Evolutionary conservation across 768 basidiomycete genomes (phyloP).

Genomic region (Dentipellis sp.): DNA sequence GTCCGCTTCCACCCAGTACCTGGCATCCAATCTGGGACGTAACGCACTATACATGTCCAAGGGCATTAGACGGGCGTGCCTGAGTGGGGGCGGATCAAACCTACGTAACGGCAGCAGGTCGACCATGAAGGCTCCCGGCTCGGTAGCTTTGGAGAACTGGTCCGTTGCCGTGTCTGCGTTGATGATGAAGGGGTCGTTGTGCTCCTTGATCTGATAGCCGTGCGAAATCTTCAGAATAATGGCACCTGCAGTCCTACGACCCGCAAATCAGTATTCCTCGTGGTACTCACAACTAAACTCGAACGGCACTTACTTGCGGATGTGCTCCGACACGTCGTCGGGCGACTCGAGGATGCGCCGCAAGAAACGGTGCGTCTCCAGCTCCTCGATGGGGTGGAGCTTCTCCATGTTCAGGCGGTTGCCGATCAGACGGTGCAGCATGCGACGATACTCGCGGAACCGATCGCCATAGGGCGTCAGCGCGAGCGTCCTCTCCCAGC

Average conservation of each 20-base stretch:
- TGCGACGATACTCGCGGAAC: background rate
- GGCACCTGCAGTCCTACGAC: conserved; percentile 2
- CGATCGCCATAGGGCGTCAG: background rate
- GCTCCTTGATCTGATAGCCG: conserved; percentile 9
- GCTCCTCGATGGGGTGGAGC: conserved; percentile 9
- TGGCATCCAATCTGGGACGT: background rate
- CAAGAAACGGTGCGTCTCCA: conserved; percentile 7
- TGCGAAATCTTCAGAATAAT: conserved; percentile 16
- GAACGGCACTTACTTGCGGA: background rate
- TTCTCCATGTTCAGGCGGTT: conserved; percentile 6
- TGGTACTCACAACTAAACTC: background rate
- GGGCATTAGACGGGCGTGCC: no score
- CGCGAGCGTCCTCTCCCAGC: background rate
- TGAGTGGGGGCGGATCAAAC: background rate
- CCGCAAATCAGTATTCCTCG: background rate
- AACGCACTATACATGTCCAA: background rate
- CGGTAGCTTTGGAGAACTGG: conserved; percentile 10
- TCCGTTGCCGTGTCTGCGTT: conserved; percentile 10
- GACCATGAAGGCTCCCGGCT: conserved; percentile 6
- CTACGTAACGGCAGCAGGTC: conserved; percentile 12
- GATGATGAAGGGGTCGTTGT: conserved; percentile 10
- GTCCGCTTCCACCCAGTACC: background rate
- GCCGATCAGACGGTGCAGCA: background rate
- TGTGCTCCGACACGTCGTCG: conserved; percentile 6
- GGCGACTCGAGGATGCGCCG: conserved; percentile 8